These are phyloP conservation scores for Zalaria sp. DNA, from an alignment of 2,329 filamentous ascomycete genomes.

Conservation along the genomic window DNA sequence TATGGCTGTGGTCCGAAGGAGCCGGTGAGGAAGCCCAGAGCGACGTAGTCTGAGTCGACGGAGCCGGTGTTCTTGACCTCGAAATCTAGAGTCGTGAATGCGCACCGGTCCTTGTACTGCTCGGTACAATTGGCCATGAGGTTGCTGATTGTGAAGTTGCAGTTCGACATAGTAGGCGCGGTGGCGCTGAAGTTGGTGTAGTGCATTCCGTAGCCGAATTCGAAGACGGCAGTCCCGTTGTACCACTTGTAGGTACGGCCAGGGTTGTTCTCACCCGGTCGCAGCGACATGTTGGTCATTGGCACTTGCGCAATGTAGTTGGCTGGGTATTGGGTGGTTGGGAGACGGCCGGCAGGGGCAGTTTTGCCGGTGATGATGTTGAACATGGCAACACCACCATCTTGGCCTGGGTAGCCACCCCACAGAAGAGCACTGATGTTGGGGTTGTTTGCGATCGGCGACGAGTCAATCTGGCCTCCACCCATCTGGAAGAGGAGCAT, in stretches of 20 bases:
- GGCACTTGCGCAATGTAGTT: constrained; percentile 35
- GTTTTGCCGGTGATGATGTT: constrained; percentile 37
- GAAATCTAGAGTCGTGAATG: constrained; percentile 28
- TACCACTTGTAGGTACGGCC: constrained; percentile 49
- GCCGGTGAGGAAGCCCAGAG: constrained; percentile 35
- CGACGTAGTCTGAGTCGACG: constrained; percentile 37
- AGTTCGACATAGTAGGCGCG: constrained; percentile 1
- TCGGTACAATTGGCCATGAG: constrained; percentile 22
- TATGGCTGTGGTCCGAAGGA: constrained; percentile 35
- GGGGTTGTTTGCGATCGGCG: constrained; percentile 31
- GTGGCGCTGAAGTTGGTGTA: constrained; percentile 39
- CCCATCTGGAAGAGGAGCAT: constrained; percentile 40
- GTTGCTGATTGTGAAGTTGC: constrained; percentile 19
- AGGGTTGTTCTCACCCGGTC: constrained; percentile 30
- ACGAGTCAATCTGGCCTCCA: constrained; percentile 37
- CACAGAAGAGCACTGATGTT: constrained; percentile 41
- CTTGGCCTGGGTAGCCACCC: constrained; percentile 47
- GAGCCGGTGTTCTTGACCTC: constrained; percentile 34
- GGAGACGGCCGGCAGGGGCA: constrained; percentile 39
- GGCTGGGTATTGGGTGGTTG: constrained; percentile 42
- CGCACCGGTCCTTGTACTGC: constrained; percentile 26
- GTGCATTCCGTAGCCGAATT: constrained; percentile 43
- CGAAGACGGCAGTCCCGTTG: constrained; percentile 32
- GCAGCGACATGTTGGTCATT: constrained; percentile 43
- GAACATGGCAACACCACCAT: constrained; percentile 41